Conservation (phyloP, 768 basidiomycete species). For the Trametes villosa region DNA sequence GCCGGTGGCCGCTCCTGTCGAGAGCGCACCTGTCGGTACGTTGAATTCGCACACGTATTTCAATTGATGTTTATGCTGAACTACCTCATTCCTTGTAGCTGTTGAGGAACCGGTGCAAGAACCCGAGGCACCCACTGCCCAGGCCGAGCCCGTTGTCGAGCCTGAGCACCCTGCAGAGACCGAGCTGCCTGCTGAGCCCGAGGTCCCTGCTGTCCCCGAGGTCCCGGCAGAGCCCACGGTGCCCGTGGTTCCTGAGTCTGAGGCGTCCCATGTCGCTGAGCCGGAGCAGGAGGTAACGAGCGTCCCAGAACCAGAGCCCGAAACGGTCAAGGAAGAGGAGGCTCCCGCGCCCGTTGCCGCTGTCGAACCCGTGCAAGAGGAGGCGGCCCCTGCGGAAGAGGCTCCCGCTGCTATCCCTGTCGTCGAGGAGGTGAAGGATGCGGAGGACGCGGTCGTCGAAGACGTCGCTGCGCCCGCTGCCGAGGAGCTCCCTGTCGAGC, state of each 20-base stretch:
- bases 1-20: conserved; percentile 2
- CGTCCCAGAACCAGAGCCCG: not conserved
- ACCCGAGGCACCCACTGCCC: not conserved
- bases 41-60: not conserved
- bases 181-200: not conserved
- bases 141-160: no score
- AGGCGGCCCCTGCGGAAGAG: conserved; percentile 10
- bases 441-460: not conserved
- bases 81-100: not conserved
- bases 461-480: not conserved
- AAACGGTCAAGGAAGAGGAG: not conserved
- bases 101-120: not conserved
- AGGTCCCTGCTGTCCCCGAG: not conserved
- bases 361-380: conserved; percentile 5
- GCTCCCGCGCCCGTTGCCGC: conserved; percentile 1
- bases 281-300: not conserved
- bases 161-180: conserved; percentile 4
- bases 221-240: not conserved
- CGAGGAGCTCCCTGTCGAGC: conserved; percentile 3
- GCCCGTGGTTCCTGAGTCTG: not conserved
- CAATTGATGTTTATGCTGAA: no score
- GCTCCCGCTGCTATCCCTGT: not conserved
- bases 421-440: conserved; percentile 10
- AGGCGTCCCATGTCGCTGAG: not conserved
- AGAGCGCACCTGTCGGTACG: conserved; percentile 1